Evolutionary conservation across 495 filamentous ascomycete genomes (phyloP).

Genomic region (Aspergillus bridgeri): DNA sequence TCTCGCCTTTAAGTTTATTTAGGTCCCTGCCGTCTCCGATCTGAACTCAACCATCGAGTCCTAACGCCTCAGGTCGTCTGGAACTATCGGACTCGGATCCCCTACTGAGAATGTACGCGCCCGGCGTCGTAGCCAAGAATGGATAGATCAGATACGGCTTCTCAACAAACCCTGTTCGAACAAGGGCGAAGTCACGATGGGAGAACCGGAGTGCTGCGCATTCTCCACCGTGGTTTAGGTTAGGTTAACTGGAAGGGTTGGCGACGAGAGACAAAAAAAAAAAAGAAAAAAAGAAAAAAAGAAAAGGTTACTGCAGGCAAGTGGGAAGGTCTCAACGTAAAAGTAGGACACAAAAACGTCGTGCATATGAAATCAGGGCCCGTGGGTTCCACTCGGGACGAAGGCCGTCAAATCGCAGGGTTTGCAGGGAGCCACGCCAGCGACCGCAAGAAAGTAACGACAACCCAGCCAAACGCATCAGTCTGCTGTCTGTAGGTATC

Average conservation of each 20-base stretch:
- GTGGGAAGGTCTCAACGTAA: slow-evolving; percentile 2
- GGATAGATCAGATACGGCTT: slow-evolving; percentile 1
- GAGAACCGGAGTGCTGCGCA: neutral
- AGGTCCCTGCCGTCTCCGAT: neutral
- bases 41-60: neutral
- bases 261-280: slow-evolving; percentile 5
- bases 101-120: neutral
- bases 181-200: slow-evolving; percentile 9
- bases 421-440: slow-evolving; percentile 18
- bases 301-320: neutral
- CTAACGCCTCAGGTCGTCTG: neutral
- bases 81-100: neutral
- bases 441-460: slow-evolving; percentile 18
- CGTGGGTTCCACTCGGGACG: slow-evolving; percentile 14
- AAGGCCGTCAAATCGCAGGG: slow-evolving; percentile 18
- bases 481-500: neutral
- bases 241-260: neutral
- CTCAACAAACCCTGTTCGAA: slow-evolving; percentile 15
- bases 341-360: slow-evolving; percentile 14
- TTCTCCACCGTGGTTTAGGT: neutral
- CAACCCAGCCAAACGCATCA: neutral
- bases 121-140: neutral
- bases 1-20: neutral
- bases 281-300: slow-evolving; percentile 2
- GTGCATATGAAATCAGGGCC: slow-evolving; percentile 18